These are phyloP conservation scores for Aspergillus puulaauensis DNA, from an alignment of 2,329 filamentous ascomycete genomes.

Conservation along the genomic window DNA sequence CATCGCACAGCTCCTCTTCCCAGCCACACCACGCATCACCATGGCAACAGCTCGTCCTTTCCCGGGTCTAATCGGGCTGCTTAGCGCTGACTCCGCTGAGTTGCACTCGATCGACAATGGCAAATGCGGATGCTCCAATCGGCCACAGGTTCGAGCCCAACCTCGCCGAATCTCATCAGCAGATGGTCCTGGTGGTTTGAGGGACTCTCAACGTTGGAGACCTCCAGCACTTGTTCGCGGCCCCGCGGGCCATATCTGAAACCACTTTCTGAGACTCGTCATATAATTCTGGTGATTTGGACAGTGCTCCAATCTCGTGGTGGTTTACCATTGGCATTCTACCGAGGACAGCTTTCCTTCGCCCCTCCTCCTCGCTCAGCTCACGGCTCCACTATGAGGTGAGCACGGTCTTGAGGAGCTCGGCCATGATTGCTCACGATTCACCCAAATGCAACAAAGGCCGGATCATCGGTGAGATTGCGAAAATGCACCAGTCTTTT, in stretches of 20 bases:
- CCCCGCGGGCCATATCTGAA: background rate
- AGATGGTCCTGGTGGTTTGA: background rate
- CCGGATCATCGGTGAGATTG: background rate
- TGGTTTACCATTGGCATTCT: conserved; percentile 14
- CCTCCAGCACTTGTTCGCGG: too few relatives aligned
- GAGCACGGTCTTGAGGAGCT: background rate
- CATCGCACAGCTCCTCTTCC: conserved; percentile 8
- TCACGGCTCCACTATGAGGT: conserved; percentile 3
- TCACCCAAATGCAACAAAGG: background rate
- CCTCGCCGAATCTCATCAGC: background rate
- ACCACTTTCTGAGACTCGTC: conserved; percentile 3
- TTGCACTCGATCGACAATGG: conserved; percentile 16
- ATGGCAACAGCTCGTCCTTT: conserved; percentile 19
- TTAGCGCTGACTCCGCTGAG: conserved; percentile 14
- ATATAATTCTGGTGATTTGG: background rate
- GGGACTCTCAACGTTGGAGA: too few relatives aligned
- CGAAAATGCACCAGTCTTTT: background rate
- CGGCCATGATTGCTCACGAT: background rate
- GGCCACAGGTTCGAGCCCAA: conserved; percentile 1
- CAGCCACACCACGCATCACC: conserved; percentile 16
- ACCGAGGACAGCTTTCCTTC: background rate
- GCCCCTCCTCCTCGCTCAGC: conserved; percentile 2
- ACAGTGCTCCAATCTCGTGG: conserved; percentile 12
- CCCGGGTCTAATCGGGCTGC: conserved; percentile 19
- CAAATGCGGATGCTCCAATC: conserved; percentile 3